A percentile compares a stretch with the other conserved stretches of the same genome.
Conservation (phyloP, 129 eudicot genomes). For the Artemisia argyi region DNA sequence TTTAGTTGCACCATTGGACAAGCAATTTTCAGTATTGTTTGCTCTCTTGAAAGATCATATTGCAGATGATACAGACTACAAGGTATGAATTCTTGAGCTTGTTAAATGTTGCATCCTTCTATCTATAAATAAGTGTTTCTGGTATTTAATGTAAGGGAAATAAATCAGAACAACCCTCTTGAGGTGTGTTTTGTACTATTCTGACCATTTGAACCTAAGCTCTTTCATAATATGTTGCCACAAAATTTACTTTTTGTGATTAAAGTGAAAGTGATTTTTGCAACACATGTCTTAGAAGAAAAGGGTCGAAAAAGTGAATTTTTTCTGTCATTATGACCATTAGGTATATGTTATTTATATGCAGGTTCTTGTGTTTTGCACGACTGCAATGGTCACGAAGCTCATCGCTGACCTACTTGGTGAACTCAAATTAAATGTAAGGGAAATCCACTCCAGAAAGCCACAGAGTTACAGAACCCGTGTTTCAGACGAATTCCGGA, state of each 20-base stretch:
- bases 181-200: too few relatives aligned
- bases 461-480: slow-evolving; percentile 91
- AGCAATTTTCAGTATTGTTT: slow-evolving; percentile 74
- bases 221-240: too few relatives aligned
- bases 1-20: slow-evolving; percentile 78
- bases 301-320: too few relatives aligned
- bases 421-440: slow-evolving; percentile 81
- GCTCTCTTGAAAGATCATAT: slow-evolving; percentile 82
- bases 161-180: too few relatives aligned
- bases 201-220: too few relatives aligned
- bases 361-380: slow-evolving; percentile 96
- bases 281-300: too few relatives aligned
- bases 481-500: slow-evolving; percentile 87
- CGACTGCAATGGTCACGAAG: slow-evolving; percentile 94
- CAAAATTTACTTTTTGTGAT: too few relatives aligned
- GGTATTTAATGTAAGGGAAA: too few relatives aligned
- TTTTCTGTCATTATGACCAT: not conserved
- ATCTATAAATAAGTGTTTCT: too few relatives aligned
- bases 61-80: slow-evolving; percentile 81
- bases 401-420: slow-evolving; percentile 85
- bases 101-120: not conserved
- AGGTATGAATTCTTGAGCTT: slow-evolving; percentile 43
- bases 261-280: too few relatives aligned
- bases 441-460: slow-evolving; percentile 97
- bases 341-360: slow-evolving; percentile 6